Evolutionary conservation across 768 basidiomycete genomes (phyloP).

Genomic region (Termitomyces sp.): DNA sequence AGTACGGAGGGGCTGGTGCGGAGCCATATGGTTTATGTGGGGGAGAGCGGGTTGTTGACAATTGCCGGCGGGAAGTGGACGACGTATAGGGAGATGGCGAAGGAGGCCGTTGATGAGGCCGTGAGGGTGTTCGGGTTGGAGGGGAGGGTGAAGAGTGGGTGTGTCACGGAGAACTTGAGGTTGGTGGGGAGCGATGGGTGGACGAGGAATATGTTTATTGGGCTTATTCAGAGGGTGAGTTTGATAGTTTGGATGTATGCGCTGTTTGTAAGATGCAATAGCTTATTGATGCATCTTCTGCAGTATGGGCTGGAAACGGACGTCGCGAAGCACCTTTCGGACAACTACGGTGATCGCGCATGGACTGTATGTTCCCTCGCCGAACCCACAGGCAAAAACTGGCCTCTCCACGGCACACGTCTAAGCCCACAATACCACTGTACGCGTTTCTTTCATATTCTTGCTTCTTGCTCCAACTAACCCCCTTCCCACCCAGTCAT

Average conservation of each 20-base stretch:
- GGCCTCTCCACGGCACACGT: constrained; percentile 85
- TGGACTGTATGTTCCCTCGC: constrained; percentile 91
- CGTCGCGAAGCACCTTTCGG: constrained; percentile 34
- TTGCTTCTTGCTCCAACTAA: not conserved
- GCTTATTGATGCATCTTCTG: not conserved
- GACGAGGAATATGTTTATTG: constrained; percentile 96
- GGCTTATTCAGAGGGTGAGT: constrained; percentile 67
- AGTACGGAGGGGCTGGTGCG: constrained; percentile 86
- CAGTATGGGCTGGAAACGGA: constrained; percentile 90
- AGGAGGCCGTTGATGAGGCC: constrained; percentile 90
- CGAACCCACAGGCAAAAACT: constrained; percentile 69
- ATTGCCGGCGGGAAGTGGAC: constrained; percentile 99
- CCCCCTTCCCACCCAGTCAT: constrained; percentile 55
- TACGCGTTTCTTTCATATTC: constrained; percentile 30
- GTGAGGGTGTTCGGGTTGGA: constrained; percentile 74
- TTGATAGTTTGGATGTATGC: constrained; percentile 21
- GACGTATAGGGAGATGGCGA: constrained; percentile 93
- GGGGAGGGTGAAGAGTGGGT: constrained; percentile 51
- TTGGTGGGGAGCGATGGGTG: constrained; percentile 93
- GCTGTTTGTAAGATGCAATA: too few species aligned
- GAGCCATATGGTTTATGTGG: constrained; percentile 90
- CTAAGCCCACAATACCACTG: constrained; percentile 76
- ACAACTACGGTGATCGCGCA: constrained; percentile 93
- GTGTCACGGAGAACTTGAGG: constrained; percentile 78
- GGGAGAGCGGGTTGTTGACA: constrained; percentile 79